Conservation (phyloP, 176 grass and related monocot species). For the Panicum miliaceum region DNA sequence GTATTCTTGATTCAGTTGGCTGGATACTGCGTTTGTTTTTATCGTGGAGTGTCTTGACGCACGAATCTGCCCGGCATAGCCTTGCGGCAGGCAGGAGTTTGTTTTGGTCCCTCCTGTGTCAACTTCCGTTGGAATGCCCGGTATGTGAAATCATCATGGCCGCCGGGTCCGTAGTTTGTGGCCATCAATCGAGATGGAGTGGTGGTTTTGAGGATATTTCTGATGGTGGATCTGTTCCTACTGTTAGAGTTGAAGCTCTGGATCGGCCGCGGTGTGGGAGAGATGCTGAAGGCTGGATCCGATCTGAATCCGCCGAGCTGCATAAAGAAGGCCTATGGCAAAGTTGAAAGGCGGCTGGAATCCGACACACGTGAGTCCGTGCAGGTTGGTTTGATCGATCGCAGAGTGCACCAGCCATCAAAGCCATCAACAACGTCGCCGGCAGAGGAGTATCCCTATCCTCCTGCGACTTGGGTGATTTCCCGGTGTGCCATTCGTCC, state of each 20-base stretch:
- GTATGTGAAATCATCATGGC: neutral
- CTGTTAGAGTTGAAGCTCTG: neutral
- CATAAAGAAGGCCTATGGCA: too few species aligned
- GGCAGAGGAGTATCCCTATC: neutral
- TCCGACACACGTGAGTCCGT: constrained; percentile 13
- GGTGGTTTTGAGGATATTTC: neutral
- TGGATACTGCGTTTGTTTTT: too few species aligned
- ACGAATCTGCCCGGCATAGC: neutral
- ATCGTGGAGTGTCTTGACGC: neutral
- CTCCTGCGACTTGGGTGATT: neutral
- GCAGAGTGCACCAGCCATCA: neutral
- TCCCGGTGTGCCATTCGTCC: neutral
- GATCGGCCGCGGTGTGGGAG: neutral
- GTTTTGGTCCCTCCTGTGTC: neutral
- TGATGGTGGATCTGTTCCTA: neutral
- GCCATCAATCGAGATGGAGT: neutral
- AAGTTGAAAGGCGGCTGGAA: neutral
- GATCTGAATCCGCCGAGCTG: neutral
- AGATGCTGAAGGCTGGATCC: neutral
- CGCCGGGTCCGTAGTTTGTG: too few species aligned
- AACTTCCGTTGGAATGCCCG: neutral
- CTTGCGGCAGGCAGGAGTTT: neutral
- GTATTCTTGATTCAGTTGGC: neutral
- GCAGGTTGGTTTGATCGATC: neutral
- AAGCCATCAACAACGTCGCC: neutral